Percentiles rank a stretch among this genome's conserved stretches.
Evolutionary conservation across 345 rosid species (phyloP).

Genomic region (Leavenworthia alabamica): DNA sequence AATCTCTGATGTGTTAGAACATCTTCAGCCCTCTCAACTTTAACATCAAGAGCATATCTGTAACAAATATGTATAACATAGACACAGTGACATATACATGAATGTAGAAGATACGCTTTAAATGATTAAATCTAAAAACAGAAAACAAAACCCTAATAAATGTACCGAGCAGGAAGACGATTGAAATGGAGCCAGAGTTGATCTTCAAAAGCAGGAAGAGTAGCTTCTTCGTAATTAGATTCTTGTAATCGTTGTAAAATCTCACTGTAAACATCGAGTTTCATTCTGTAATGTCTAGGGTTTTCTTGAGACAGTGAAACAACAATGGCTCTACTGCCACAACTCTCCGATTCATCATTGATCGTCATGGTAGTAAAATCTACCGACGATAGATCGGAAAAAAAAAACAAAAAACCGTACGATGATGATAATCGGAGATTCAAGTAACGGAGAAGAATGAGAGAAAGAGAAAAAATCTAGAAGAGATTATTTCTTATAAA

Average conservation of each 20-base stretch:
- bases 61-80: neutral
- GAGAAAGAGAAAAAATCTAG: neutral
- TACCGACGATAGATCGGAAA: conserved; percentile 9
- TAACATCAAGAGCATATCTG: conserved; percentile 90
- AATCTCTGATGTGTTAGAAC: conserved; percentile 74
- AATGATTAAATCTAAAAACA: neutral
- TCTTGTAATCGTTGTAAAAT: conserved; percentile 68
- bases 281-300: conserved; percentile 69
- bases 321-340: conserved; percentile 66
- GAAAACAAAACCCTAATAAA: neutral
- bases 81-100: neutral
- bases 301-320: conserved; percentile 46
- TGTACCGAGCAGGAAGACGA: conserved; percentile 83
- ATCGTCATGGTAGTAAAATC: conserved; percentile 46
- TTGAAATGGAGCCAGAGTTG: conserved; percentile 89
- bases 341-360: conserved; percentile 82
- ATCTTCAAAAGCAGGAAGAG: conserved; percentile 73
- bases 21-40: conserved; percentile 95
- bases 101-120: neutral
- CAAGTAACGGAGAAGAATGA: neutral
- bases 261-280: conserved; percentile 82
- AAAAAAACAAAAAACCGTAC: neutral
- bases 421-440: neutral
- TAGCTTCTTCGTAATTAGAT: conserved; percentile 59
- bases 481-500: conserved; percentile 4